These are phyloP conservation scores for Fusarium globosum DNA, from an alignment of 2,329 filamentous ascomycete species.

Conservation along the genomic window DNA sequence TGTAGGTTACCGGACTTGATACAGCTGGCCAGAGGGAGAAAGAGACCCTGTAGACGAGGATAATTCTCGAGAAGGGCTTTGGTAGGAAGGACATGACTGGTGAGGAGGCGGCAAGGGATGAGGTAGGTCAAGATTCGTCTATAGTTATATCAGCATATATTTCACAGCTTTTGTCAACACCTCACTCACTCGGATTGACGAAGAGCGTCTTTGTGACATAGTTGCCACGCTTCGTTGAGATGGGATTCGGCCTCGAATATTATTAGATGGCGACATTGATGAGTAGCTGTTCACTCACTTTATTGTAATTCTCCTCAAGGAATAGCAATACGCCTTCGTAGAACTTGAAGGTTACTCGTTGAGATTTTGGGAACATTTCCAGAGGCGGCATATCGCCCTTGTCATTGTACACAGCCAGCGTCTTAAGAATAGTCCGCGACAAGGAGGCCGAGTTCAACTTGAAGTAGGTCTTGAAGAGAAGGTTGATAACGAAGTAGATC, in stretches of 20 bases:
- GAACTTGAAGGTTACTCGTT: constrained; percentile 96
- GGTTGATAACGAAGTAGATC: constrained; percentile 92
- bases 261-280: neutral
- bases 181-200: constrained; percentile 81
- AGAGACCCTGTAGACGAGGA: constrained; percentile 80
- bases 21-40: constrained; percentile 79
- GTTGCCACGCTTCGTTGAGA: constrained; percentile 82
- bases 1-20: constrained; percentile 86
- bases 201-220: constrained; percentile 78
- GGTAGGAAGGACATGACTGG: constrained; percentile 85
- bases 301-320: constrained; percentile 89
- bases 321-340: constrained; percentile 95
- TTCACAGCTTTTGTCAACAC: neutral
- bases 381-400: constrained; percentile 83
- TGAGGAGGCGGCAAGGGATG: constrained; percentile 92
- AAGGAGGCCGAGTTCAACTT: constrained; percentile 91
- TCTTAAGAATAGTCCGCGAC: constrained; percentile 89
- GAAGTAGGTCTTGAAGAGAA: constrained; percentile 99
- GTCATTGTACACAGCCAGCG: constrained; percentile 77
- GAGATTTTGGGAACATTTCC: constrained; percentile 84
- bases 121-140: constrained; percentile 94
- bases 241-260: constrained; percentile 77
- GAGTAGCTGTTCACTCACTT: constrained; percentile 59
- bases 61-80: constrained; percentile 76
- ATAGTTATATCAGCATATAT: constrained; percentile 11